A percentile compares a stretch with the other conserved stretches of the same genome.
phyloP scores from a whole-genome alignment of 176 grass and related monocot genomes.

The Coix lacrymajobi region DNA sequence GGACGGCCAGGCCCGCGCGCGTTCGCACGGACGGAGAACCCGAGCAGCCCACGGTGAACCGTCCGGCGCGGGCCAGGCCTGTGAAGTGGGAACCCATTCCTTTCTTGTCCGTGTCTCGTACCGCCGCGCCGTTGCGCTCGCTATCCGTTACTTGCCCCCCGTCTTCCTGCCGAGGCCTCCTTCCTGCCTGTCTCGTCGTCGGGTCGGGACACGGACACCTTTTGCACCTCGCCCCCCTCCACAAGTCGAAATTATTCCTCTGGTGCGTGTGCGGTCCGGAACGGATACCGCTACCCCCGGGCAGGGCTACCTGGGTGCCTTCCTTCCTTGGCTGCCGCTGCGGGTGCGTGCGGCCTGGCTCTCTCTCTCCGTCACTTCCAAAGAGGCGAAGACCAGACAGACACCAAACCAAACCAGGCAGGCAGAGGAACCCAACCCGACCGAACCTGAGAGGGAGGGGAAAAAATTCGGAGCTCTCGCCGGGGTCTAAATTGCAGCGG shows the following conservation, averaged over 20 bases:
- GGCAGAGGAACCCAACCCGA: not conserved
- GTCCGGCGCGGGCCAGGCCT: too few species aligned
- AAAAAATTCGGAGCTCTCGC: not conserved
- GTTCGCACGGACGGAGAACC: not conserved
- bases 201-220: too few species aligned
- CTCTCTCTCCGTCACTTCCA: constrained; percentile 48
- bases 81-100: constrained; percentile 40
- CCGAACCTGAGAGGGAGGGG: not conserved
- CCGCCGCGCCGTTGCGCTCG: not conserved
- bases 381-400: constrained; percentile 37
- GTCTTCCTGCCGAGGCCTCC: too few species aligned
- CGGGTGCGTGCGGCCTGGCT: not conserved
- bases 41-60: not conserved
- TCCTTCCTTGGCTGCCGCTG: not conserved
- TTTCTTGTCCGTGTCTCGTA: constrained; percentile 11
- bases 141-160: constrained; percentile 21
- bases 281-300: constrained; percentile 1
- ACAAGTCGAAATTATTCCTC: constrained; percentile 31
- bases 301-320: not conserved
- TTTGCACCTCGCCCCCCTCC: constrained; percentile 29
- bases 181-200: not conserved
- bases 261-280: not conserved
- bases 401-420: not conserved
- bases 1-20: not conserved
- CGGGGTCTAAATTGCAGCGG: constrained; percentile 6